phyloP scores from a whole-genome alignment of 371 early-diverging fungal genomes.

The Actinomortierella wolfii region DNA sequence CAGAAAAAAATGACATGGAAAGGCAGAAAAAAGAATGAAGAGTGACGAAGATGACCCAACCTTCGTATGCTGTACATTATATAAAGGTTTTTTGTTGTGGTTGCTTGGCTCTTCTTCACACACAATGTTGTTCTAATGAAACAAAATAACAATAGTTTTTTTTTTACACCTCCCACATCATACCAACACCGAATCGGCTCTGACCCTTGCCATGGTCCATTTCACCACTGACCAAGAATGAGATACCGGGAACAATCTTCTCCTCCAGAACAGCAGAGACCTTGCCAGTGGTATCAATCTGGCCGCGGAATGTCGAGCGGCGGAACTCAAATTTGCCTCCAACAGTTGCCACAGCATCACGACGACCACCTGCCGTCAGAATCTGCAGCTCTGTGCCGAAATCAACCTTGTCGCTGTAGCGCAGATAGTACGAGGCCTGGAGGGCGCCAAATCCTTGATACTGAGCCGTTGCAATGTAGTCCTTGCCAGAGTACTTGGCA shows the following conservation, averaged over 20 bases:
- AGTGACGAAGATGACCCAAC: too few relatives aligned
- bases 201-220: constrained; percentile 94
- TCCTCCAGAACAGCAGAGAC: constrained; percentile 92
- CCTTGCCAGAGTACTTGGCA: constrained; percentile 72
- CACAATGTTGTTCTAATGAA: too few relatives aligned
- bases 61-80: too few relatives aligned
- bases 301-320: constrained; percentile 88
- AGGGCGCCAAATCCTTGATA: constrained; percentile 83
- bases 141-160: too few relatives aligned
- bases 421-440: constrained; percentile 89
- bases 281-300: constrained; percentile 88
- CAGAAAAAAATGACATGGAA: too few relatives aligned
- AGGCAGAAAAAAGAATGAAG: too few relatives aligned
- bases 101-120: too few relatives aligned
- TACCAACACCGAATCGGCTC: constrained; percentile 81
- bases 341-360: constrained; percentile 91
- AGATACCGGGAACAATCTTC: constrained; percentile 92
- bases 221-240: constrained; percentile 91
- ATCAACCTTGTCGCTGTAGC: constrained; percentile 92
- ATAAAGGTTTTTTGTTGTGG: too few relatives aligned
- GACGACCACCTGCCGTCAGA: constrained; percentile 73
- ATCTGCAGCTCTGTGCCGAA: constrained; percentile 92
- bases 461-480: constrained; percentile 84
- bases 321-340: constrained; percentile 97
- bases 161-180: constrained; percentile 77